Evolutionary conservation across 345 rosid species (phyloP), one percentile per base, ranked within the genome.

Genomic region (Eucalyptus sp.): DNA sequence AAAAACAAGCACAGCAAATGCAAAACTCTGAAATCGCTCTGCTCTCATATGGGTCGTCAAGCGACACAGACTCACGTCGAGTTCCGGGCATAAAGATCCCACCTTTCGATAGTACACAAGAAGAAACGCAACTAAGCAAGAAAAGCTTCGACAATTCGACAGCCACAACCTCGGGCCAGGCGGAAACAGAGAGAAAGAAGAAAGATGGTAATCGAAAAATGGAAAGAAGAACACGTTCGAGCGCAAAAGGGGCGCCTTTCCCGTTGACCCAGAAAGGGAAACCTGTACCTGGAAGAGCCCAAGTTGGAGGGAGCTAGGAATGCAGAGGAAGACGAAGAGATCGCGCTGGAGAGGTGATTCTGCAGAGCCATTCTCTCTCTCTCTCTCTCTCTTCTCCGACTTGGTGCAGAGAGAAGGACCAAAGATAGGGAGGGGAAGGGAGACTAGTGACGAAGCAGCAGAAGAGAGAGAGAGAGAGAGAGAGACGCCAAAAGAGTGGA

Each of bases 311-410:
- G 91, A 27, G 92, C 88, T 6, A 94, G 80, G 86, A 93, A 93
- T 31, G 93, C 58, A 29, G 95, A 92, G 49, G 95, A 93, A 50
- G 93, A 91, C 29, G 95, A 91, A 71, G 96, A 92, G 84, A 94
- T 91, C 89, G 96, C 88, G 43, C 92, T 9, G 29, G 94, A 79
- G n/a, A 92, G 89, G 48, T 90, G 90, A 58, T 88, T 90, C 81
- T 89, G 86, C 7, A 92, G 89, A 50, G 94, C 87, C 95, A 94
- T 93, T 49, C 76, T 41, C 88, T 18, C 4, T 71, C 83, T 17
- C 13, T 33, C 76, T n/a, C 37, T 14, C 41, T 7, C 79, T n/a
- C 20, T 31, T 15, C 27, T 15, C 3, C 41, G 4, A 2, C 83
- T 37, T 20, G 7, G 25, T 76, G 7, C 13, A 37, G 13, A 76